Conservation (phyloP, 257 asterid genomes). For the Solanum commersonii region DNA sequence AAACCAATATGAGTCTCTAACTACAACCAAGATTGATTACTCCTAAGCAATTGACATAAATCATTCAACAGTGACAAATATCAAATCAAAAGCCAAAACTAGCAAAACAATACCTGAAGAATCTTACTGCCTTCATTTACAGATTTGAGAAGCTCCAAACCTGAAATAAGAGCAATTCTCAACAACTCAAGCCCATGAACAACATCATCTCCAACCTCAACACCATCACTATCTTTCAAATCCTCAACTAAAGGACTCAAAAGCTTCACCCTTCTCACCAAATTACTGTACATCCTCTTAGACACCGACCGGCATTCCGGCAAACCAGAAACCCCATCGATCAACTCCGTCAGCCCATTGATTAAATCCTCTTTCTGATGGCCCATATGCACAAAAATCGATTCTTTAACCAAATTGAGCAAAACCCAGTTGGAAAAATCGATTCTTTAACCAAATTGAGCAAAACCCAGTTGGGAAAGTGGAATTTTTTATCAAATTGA, state of each 20-base stretch:
- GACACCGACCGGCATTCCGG: constrained; percentile 72
- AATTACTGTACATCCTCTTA: constrained; percentile 60
- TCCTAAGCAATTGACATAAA: background rate
- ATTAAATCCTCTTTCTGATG: constrained; percentile 29
- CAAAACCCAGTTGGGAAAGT: background rate
- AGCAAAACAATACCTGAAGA: constrained; percentile 45
- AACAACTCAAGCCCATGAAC: constrained; percentile 52
- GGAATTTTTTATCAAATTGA: background rate
- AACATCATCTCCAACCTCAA: constrained; percentile 46
- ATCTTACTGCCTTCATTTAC: constrained; percentile 77
- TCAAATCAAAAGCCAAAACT: background rate
- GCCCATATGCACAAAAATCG: constrained; percentile 28
- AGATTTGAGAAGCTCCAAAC: constrained; percentile 63
- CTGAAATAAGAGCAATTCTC: constrained; percentile 47
- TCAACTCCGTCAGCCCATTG: constrained; percentile 51
- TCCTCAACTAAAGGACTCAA: constrained; percentile 88
- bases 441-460: background rate
- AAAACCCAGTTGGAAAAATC: background rate
- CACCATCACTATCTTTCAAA: constrained; percentile 47
- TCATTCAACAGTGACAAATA: background rate
- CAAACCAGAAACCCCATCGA: constrained; percentile 41
- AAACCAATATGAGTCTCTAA: background rate
- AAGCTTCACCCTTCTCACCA: constrained; percentile 81
- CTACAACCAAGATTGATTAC: background rate
- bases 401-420: background rate